A percentile compares a stretch with the other conserved stretches of the same genome.
phyloP scores from a whole-genome alignment of 805 yeast species.

The Zygotorulaspora danielsina region DNA sequence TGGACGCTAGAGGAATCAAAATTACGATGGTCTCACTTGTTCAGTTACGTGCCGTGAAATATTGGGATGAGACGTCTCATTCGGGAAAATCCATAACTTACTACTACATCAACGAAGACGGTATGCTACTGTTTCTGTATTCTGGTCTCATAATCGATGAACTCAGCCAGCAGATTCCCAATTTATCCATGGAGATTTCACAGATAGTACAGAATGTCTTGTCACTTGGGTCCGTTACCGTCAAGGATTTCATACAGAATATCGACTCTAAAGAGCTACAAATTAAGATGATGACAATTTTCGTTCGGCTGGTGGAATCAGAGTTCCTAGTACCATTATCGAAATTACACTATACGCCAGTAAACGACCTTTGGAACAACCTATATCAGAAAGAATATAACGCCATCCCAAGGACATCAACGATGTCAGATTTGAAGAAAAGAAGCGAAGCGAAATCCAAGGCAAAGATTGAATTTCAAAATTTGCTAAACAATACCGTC shows the following conservation, averaged over 20 bases:
- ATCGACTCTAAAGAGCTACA: slow-evolving; percentile 27
- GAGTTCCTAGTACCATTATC: slow-evolving; percentile 50
- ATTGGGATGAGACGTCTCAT: slow-evolving; percentile 47
- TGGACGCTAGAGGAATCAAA: slow-evolving; percentile 51
- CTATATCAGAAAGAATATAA: slow-evolving; percentile 41
- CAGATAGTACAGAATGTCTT: slow-evolving; percentile 65
- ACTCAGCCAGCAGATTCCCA: slow-evolving; percentile 40
- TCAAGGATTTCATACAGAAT: slow-evolving; percentile 45
- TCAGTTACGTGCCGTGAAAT: slow-evolving; percentile 71
- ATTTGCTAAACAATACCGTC: slow-evolving; percentile 34
- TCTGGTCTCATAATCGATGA: slow-evolving; percentile 68
- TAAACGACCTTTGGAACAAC: slow-evolving; percentile 39
- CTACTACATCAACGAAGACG: slow-evolving; percentile 62
- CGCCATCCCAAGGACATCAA: slow-evolving; percentile 38
- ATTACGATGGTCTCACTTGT: slow-evolving; percentile 69
- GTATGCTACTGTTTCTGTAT: slow-evolving; percentile 60
- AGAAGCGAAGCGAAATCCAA: slow-evolving; percentile 56
- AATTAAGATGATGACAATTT: slow-evolving; percentile 35
- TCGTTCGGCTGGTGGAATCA: slow-evolving; percentile 45
- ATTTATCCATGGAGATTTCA: slow-evolving; percentile 17
- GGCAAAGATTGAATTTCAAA: slow-evolving; percentile 39
- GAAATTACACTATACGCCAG: slow-evolving; percentile 35
- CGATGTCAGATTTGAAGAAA: slow-evolving; percentile 52
- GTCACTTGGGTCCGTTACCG: slow-evolving; percentile 62
- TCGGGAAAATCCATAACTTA: slow-evolving; percentile 36